Evolutionary conservation across 305 asterid genomes (phyloP), one percentile per base, ranked within the genome.

Genomic region (Caryopteris hybrid): DNA sequence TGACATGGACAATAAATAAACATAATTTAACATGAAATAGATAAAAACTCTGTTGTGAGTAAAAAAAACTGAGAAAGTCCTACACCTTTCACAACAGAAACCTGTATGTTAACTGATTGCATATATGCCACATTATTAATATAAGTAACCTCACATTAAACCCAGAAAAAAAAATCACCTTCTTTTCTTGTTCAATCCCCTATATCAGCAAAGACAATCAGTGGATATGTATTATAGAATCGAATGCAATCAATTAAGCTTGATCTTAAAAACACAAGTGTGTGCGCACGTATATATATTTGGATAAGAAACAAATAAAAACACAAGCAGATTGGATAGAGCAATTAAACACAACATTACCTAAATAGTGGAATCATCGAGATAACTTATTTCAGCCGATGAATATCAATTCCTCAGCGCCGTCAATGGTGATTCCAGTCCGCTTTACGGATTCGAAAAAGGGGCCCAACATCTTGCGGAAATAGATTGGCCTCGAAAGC

Each of bases 391-490:
- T 34, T 76, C 81, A 79, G 47, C 84, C 85, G 73, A 88, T 75
- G 68, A 77, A 78, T 1, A 75, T 17, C 56, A 91, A 72, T 21
- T 82, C 72, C 33, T 88, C 92, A 36, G 85, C 83, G 39, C 97
- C 95, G 18, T 57, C 68, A 1, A 91, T 63, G 34, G 70, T 16
- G 20, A 91, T 74, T 20, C 97, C 97, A 1, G 81, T 74, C 17
- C 83, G 78, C 62, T 81, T 77, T 3, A 91, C 89, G 7, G 88
- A 75, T 25, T 79, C 78, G 22, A 84, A 86, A 14, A 88, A 80
- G 0, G 93, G 88, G 6, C 70, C 72, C 34, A 91, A 63, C 89
- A 86, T 64, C 53, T 85, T 85, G n/a, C 91, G 83, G 31, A 78
- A 80, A 47, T 74, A 75, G 53, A 86, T 39, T 0, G 95, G 91